These are phyloP conservation scores for Chlorella vulgaris DNA, from an alignment of 139 green algal genomes.

Conservation along the genomic window DNA sequence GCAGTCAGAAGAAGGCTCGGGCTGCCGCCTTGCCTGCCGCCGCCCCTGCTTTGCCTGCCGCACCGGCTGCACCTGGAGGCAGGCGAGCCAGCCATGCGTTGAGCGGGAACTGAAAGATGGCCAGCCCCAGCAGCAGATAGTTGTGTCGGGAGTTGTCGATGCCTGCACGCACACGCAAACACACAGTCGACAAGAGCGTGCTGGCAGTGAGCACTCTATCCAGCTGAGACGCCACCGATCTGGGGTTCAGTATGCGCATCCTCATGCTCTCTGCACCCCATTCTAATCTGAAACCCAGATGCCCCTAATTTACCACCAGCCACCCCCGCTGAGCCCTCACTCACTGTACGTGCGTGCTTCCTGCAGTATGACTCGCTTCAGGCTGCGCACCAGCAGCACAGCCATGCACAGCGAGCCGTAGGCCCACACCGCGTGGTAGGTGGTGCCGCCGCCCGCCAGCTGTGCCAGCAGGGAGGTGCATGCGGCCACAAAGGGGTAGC, in stretches of 20 bases:
- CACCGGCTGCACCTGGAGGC: background rate
- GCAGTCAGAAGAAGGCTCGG: no score
- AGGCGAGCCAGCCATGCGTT: conserved; percentile 61
- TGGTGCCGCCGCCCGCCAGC: conserved; percentile 38
- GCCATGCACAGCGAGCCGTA: conserved; percentile 83
- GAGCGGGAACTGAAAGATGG: conserved; percentile 84
- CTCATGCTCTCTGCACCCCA: background rate
- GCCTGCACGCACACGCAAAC: conserved; percentile 61
- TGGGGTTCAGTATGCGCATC: no score
- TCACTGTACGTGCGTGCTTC: conserved; percentile 26
- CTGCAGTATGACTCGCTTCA: conserved; percentile 92
- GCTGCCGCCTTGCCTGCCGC: conserved; percentile 4
- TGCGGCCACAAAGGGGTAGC: conserved; percentile 79
- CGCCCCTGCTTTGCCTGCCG: background rate
- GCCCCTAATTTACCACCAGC: background rate
- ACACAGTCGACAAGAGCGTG: no score
- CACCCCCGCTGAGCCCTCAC: background rate
- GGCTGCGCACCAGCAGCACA: conserved; percentile 91
- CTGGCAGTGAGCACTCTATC: no score
- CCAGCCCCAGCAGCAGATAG: conserved; percentile 87
- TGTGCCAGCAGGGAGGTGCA: conserved; percentile 42
- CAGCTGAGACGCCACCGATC: no score
- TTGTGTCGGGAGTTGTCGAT: conserved; percentile 75
- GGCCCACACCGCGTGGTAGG: conserved; percentile 68
- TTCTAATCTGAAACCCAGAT: background rate